A percentile compares a stretch with the other conserved stretches of the same genome.
Conservation (phyloP, 805 yeast species). For the Saccharomycopsis fibuligera region DNA sequence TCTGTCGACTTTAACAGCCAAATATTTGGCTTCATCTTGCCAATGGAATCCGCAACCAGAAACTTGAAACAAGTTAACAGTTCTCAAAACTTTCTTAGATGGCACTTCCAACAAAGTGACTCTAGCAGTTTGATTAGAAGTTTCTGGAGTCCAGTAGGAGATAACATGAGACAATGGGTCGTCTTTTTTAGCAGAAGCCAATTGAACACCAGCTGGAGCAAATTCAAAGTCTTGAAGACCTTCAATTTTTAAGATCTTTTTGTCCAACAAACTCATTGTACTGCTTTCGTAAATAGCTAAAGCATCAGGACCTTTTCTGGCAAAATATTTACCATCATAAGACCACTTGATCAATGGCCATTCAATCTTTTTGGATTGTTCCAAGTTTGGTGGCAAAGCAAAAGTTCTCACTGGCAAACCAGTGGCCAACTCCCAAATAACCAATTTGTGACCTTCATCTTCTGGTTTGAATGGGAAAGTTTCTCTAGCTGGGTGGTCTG, state of each 20-base stretch:
- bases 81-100: slow-evolving; percentile 74
- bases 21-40: slow-evolving; percentile 79
- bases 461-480: slow-evolving; percentile 78
- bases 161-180: slow-evolving; percentile 59
- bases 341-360: slow-evolving; percentile 99
- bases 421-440: slow-evolving; percentile 84
- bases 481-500: slow-evolving; percentile 54
- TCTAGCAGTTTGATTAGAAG: slow-evolving; percentile 86
- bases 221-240: slow-evolving; percentile 89
- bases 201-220: slow-evolving; percentile 81
- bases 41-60: slow-evolving; percentile 85
- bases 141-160: slow-evolving; percentile 97
- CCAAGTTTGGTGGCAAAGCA: slow-evolving; percentile 75
- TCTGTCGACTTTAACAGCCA: slow-evolving; percentile 94
- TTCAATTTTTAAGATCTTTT: slow-evolving; percentile 75
- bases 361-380: slow-evolving; percentile 46
- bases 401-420: slow-evolving; percentile 84
- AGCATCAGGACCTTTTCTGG: slow-evolving; percentile 90
- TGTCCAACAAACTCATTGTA: slow-evolving; percentile 74
- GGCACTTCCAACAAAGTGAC: slow-evolving; percentile 88
- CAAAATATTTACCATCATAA: slow-evolving; percentile 84
- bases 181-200: slow-evolving; percentile 45
- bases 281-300: slow-evolving; percentile 82
- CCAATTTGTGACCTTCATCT: slow-evolving; percentile 88
- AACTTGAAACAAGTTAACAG: slow-evolving; percentile 92